phyloP scores from a whole-genome alignment of 2,329 filamentous ascomycete genomes.

The Ceratocystis colombiana region DNA sequence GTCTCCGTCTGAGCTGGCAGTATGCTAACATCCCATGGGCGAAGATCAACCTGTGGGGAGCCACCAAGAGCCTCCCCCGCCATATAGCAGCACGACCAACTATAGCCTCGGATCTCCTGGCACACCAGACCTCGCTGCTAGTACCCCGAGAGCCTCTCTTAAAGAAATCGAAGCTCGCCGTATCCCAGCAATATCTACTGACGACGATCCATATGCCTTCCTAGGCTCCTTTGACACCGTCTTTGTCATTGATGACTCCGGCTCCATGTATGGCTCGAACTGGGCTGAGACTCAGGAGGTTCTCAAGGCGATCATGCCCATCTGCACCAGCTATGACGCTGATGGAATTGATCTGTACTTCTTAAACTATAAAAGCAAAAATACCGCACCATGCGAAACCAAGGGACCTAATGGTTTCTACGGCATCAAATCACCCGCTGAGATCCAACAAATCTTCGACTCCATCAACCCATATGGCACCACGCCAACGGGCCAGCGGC shows the following conservation, averaged over 20 bases:
- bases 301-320: constrained; percentile 63
- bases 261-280: constrained; percentile 65
- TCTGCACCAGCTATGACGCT: constrained; percentile 67
- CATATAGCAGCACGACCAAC: neutral
- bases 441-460: constrained; percentile 61
- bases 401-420: constrained; percentile 47
- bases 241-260: constrained; percentile 87
- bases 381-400: constrained; percentile 17
- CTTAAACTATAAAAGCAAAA: constrained; percentile 51
- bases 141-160: constrained; percentile 26
- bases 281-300: constrained; percentile 68
- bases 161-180: constrained; percentile 25
- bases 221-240: constrained; percentile 73
- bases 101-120: neutral
- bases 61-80: neutral
- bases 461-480: constrained; percentile 51
- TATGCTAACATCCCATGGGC: neutral
- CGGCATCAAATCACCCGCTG: constrained; percentile 48
- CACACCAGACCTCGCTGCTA: constrained; percentile 26
- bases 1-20: neutral
- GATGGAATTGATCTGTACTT: constrained; percentile 92
- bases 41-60: neutral
- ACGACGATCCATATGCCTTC: constrained; percentile 64
- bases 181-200: constrained; percentile 29
- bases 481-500: constrained; percentile 65